Evolutionary conservation across 225 moss, liverwort and hornwort species (phyloP), one percentile per base, ranked within the genome.

Genomic region (Lunularia cruciata): DNA sequence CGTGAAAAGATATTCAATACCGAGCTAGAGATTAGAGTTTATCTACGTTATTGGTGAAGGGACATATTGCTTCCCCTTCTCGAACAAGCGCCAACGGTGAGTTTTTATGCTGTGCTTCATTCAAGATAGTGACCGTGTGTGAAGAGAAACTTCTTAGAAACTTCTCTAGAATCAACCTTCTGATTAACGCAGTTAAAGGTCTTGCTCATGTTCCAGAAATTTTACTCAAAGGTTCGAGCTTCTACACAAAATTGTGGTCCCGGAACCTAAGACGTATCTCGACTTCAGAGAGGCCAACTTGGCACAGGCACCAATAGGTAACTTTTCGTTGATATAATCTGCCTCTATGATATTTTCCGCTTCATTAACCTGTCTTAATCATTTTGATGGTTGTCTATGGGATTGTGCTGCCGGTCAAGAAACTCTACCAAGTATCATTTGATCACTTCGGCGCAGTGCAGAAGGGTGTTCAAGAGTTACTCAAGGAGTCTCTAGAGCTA

Each of bases 371-470:
- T 0, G 7, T 14, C n/a, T 18, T 30, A 4, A 27, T 26, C 1
- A 15, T 16, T 25, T 43, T 28, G 0, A 13, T 8, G 23, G 14
- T 18, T 2, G 9, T 19, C 40, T 36, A n/a, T 15, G 12, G n/a
- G n/a, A n/a, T 36, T 20, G 63, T 54, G 28, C 72, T 74, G 77
- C 89, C 93, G 96, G 78, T 98, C 11, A 89, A 91, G 77, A 93
- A 93, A 42, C 71, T 89, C 15, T 98, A 98, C 63, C 87, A 89
- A 78, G 63, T 81, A 47, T 89, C 96, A 5, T 91, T 88, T 74
- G 93, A 98, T 72, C 89, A 93, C 72, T 98, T 98, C 65, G 85
- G 88, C 93, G 69, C 90, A 68, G 90, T 82, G n/a, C 89, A 90
- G 73, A 87, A 91, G 76, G 85, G 83, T 75, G 76, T 93, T 48